phyloP scores from a whole-genome alignment of 1,284 basidiomycete species.

The Fomitopsis pinicola region DNA sequence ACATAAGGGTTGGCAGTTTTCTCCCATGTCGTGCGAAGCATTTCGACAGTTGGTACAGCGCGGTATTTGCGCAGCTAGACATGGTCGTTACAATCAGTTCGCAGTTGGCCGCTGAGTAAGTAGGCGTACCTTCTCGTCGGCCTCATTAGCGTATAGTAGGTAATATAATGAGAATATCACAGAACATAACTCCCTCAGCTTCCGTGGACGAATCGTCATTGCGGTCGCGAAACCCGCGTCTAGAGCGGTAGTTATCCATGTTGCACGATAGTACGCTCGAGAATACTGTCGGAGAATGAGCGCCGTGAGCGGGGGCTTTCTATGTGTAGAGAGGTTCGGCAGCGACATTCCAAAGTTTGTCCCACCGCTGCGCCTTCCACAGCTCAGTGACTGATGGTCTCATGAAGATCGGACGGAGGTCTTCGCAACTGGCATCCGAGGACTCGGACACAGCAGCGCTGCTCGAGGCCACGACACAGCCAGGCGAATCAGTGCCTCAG shows the following conservation, averaged over 20 bases:
- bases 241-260: conserved; percentile 92
- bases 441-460: too few relatives aligned
- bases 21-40: conserved; percentile 94
- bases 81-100: neutral
- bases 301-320: neutral
- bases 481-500: too few relatives aligned
- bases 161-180: conserved; percentile 89
- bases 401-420: too few relatives aligned
- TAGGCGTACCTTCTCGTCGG: conserved; percentile 79
- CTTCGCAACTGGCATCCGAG: too few relatives aligned
- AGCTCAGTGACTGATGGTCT: too few relatives aligned
- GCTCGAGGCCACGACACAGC: too few relatives aligned
- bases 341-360: too few relatives aligned
- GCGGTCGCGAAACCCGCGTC: conserved; percentile 97
- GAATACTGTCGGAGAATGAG: conserved; percentile 61
- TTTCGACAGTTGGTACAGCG: conserved; percentile 92
- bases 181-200: conserved; percentile 85
- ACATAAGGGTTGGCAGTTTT: conserved; percentile 94
- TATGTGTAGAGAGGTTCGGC: too few relatives aligned
- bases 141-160: conserved; percentile 90
- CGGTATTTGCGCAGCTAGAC: conserved; percentile 82
- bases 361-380: too few relatives aligned
- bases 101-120: too few relatives aligned
- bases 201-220: conserved; percentile 89
- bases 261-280: conserved; percentile 92